Base-by-base conservation (phyloP, 108 stramenopile species). In the Nitzschia sp. region DNA sequence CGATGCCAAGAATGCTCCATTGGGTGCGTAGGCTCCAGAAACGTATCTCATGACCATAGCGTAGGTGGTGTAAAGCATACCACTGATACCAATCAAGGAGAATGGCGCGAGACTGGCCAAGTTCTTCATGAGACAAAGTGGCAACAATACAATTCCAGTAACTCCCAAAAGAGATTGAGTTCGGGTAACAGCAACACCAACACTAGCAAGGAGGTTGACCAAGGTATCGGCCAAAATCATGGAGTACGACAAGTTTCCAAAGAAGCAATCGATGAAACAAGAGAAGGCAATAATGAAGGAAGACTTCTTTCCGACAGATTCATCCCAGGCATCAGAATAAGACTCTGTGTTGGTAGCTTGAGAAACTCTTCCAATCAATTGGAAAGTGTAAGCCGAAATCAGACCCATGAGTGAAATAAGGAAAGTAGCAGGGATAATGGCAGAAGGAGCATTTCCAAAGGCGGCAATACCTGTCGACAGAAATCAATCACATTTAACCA, bases 191-290 rank as follows among this genome's bases (percentile, higher is more conserved):
- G 57, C 71, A 67, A 88, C 78, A 12, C 86, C 93, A 62, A 82
- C 79, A 20, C 84, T 88, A 43, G 79, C 56, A 14, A 90, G 66
- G 14, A 97, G 70, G 39, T 84, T 76, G 22, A 53, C 69, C 51
- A 89, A 81, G 29, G 90, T 91, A 75, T 97, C 96, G 17, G 92
- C 95, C 51, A 98, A 84, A 76, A 98, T 97, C 85, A 98, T 94
- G 62, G 87, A 88, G 71, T 95, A 97, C 10, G 94, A 89, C 46
- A 97, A 52, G 88, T 93, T 73, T 87, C 94, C 83, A 41, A 91
- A 88, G 20, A 83, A 75, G 53, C 83, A 89, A 40, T 87, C 80
- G 21, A 79, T 72, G 10, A 88, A 88, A 41, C 75, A 76, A 53
- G 63, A 91, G 82, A 65, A 92, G 69, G 71, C 95, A 70, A 39